These are phyloP conservation scores for Diospyros lotus DNA, from an alignment of 148 eudicot genomes.

Conservation along the genomic window DNA sequence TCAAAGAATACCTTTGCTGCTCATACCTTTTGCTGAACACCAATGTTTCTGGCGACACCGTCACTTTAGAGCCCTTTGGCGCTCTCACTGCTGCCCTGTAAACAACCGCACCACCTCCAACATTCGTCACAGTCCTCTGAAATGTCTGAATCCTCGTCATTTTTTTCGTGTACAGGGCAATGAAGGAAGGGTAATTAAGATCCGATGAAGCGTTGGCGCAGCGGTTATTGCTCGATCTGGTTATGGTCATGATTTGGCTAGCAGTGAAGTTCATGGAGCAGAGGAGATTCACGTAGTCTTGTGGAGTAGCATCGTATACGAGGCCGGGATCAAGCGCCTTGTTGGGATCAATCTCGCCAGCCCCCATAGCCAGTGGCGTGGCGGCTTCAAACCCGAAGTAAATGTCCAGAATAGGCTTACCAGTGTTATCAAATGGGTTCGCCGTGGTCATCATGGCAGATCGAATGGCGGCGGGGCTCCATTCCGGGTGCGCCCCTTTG, in stretches of 20 bases:
- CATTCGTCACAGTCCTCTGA: conserved; percentile 26
- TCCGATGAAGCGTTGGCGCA: conserved; percentile 23
- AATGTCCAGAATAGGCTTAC: conserved; percentile 10
- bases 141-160: background rate
- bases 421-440: conserved; percentile 13
- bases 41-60: conserved; percentile 17
- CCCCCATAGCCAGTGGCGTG: conserved; percentile 29
- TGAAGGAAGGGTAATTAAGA: conserved; percentile 35
- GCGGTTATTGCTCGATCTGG: conserved; percentile 19
- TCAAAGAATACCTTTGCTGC: conserved; percentile 12
- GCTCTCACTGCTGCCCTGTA: conserved; percentile 21
- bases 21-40: conserved; percentile 13
- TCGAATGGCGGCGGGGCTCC: conserved; percentile 31
- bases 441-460: conserved; percentile 35
- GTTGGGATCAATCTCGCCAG: conserved; percentile 30
- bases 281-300: conserved; percentile 26
- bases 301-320: conserved; percentile 24
- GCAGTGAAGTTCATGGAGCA: conserved; percentile 24
- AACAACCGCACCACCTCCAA: conserved; percentile 17
- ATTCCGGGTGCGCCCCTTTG: conserved; percentile 26
- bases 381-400: background rate
- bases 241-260: conserved; percentile 21
- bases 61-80: conserved; percentile 20
- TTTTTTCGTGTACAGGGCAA: conserved; percentile 12
- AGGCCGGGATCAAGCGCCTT: conserved; percentile 33